Evolutionary conservation across 2,329 filamentous ascomycete species (phyloP).

Genomic region (Colletotrichum sp.): DNA sequence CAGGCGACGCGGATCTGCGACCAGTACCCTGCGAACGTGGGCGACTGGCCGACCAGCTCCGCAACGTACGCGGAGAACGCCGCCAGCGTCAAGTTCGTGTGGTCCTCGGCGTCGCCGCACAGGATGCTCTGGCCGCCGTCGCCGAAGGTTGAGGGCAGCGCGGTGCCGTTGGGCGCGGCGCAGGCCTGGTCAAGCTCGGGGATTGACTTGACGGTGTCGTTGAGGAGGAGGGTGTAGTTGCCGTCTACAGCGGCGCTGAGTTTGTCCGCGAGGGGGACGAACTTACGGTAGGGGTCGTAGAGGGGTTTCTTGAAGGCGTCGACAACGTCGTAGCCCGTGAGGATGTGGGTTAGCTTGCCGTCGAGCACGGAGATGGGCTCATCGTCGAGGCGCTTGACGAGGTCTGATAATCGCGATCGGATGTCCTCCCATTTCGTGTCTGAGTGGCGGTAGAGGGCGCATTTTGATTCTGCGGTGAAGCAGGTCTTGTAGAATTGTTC

Average conservation of each 20-base stretch:
- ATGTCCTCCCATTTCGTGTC: conserved; percentile 34
- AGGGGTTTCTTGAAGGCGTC: conserved; percentile 28
- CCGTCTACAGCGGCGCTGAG: conserved; percentile 30
- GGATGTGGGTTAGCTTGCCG: conserved; percentile 25
- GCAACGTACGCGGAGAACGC: conserved; percentile 35
- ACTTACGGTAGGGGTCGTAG: conserved; percentile 32
- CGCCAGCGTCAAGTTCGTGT: conserved; percentile 20
- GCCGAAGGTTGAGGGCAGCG: not conserved
- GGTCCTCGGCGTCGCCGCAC: conserved; percentile 39
- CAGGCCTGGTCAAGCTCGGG: conserved; percentile 2
- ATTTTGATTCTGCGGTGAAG: conserved; percentile 31
- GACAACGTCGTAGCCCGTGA: conserved; percentile 36
- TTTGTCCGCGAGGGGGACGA: conserved; percentile 10
- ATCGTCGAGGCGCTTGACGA: conserved; percentile 31
- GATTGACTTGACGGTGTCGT: not conserved
- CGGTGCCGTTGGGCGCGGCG: not conserved
- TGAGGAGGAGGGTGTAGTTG: conserved; percentile 26
- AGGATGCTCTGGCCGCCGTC: conserved; percentile 31
- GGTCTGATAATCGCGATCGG: conserved; percentile 33
- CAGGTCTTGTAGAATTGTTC: conserved; percentile 40
- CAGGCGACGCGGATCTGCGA: conserved; percentile 42
- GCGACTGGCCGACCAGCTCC: conserved; percentile 29
- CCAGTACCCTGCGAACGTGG: conserved; percentile 37
- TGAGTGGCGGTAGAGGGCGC: conserved; percentile 28
- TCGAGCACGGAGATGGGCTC: conserved; percentile 27